phyloP scores from a whole-genome alignment of 768 basidiomycete species.

The Termitomyces sp. region DNA sequence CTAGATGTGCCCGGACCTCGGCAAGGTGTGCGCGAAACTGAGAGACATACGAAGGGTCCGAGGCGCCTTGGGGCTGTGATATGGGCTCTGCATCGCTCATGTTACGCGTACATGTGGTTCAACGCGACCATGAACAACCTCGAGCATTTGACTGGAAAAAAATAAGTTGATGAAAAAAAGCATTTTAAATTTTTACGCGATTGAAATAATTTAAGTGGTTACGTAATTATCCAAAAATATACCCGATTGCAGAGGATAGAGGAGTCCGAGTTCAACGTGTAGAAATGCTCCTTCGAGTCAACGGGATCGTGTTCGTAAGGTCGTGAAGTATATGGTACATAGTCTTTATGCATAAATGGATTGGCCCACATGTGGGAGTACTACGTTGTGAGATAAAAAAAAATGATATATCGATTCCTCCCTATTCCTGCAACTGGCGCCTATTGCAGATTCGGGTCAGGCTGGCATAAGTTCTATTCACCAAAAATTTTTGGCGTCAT shows the following conservation, averaged over 20 bases:
- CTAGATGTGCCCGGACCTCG: conserved; percentile 32
- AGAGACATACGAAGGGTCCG: conserved; percentile 16
- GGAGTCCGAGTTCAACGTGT: too few relatives aligned
- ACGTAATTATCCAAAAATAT: background rate
- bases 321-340: background rate
- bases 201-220: background rate
- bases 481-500: conserved; percentile 11
- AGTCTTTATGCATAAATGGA: background rate
- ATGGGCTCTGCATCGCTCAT: conserved; percentile 16
- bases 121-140: background rate
- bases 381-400: background rate
- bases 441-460: background rate
- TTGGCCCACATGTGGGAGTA: background rate
- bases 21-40: conserved; percentile 32
- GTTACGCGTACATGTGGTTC: conserved; percentile 10
- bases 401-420: background rate
- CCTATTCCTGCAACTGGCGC: background rate
- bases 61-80: conserved; percentile 5
- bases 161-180: background rate
- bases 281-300: too few relatives aligned
- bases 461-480: background rate
- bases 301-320: background rate
- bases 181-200: background rate
- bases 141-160: conserved; percentile 6
- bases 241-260: too few relatives aligned